Evolutionary conservation across 768 basidiomycete genomes (phyloP), one percentile per base, ranked within the genome.

Genomic region (Leccinum disarticulatum): DNA sequence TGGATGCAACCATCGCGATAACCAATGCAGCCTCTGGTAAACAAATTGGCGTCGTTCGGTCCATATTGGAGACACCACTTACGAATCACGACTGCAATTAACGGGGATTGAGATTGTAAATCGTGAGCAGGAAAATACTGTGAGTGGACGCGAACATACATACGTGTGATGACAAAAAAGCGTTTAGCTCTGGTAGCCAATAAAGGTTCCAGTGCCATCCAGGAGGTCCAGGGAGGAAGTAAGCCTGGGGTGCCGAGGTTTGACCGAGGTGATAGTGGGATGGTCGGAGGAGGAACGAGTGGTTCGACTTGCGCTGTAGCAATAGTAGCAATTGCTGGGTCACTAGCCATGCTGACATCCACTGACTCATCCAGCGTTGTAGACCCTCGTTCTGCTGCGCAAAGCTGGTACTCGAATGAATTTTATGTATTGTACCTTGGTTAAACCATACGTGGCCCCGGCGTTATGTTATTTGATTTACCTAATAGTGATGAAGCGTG

Each of bases 151-250:
- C 35, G 22, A 36, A 73, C 87, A 67, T 72, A 91, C 90, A 67
- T 72, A 91, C 90, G 85, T 58, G 87, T 90, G 46, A 72, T 74
- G 57, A 92, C 83, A 73, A 92, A 93, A 38, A 81, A 81, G 63
- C 79, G 78, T 67, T 93, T 91, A 25, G 91, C 84, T 61, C 82
- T 79, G 15, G 91, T 91, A 22, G 84, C 84, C 55, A 93, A 74
- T 53, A 93, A 80, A 22, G 83, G 83, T 77, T 90, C 87, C 52
- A 85, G 78, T 54, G 85, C 83, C 90, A 91, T 93, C 63, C 63
- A 71, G 55, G 50, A 67, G 48, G 22, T 22, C 22, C 22, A 22
- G 22, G 33, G 48, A 51, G 31, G 22, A 51, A 59, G 50, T 33
- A 61, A 67, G 56, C 65, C 61, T 64, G 55, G 55, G n/a, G 38